Percentiles rank a stretch among this genome's conserved stretches.
Evolutionary conservation across 2,329 filamentous ascomycete genomes (phyloP).

Genomic region (Coniochaeta sp.): DNA sequence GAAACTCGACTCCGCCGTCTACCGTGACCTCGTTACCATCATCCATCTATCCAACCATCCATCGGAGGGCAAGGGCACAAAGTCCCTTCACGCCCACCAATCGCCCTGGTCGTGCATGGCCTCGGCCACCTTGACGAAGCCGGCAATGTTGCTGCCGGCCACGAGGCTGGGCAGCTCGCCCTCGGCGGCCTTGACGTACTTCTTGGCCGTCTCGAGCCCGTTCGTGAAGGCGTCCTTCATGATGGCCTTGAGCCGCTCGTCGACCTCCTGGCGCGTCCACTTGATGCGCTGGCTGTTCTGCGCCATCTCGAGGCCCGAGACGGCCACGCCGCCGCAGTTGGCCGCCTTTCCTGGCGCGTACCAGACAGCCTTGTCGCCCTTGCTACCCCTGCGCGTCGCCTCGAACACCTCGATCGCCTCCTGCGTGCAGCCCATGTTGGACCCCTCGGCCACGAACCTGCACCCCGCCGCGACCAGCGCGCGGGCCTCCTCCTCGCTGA

Average conservation of each 20-base stretch:
- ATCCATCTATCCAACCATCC: no score
- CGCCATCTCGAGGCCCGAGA: conserved; percentile 97
- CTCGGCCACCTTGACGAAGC: conserved; percentile 90
- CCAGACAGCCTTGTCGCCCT: conserved; percentile 66
- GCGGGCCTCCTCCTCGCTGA: conserved; percentile 83
- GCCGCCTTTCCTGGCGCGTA: conserved; percentile 96
- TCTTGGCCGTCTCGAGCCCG: conserved; percentile 80
- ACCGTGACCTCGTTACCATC: no score
- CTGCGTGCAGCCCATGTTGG: conserved; percentile 98
- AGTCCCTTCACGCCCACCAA: conserved; percentile 62
- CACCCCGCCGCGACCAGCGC: conserved; percentile 68
- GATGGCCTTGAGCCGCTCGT: conserved; percentile 82
- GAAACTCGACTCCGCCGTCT: not conserved
- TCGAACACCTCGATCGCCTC: conserved; percentile 93
- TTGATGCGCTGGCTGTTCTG: conserved; percentile 86
- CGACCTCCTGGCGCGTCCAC: conserved; percentile 88
- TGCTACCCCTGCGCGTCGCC: conserved; percentile 60
- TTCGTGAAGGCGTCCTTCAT: conserved; percentile 93
- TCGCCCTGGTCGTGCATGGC: conserved; percentile 97
- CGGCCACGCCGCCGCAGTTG: conserved; percentile 95
- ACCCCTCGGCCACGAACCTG: conserved; percentile 89
- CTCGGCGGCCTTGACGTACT: conserved; percentile 70
- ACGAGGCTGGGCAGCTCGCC: conserved; percentile 85
- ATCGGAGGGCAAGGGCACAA: no score
- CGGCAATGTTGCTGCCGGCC: conserved; percentile 93